Conservation (phyloP, 805 yeast species). For the Ogataea angusta region DNA sequence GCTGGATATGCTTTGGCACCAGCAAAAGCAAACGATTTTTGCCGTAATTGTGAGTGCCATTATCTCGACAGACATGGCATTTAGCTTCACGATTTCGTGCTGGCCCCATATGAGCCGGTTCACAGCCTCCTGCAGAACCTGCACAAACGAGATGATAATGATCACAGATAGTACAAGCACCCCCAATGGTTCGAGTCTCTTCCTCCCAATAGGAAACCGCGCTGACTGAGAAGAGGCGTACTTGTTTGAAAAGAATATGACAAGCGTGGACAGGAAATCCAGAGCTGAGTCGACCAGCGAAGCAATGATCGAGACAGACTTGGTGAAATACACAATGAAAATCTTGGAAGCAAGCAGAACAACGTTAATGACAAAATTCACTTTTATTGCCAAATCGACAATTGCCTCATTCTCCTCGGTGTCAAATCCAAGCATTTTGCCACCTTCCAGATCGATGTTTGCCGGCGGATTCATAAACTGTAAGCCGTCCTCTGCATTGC, state of each 20-base stretch:
- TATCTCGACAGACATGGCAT: conserved; percentile 48
- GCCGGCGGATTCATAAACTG: conserved; percentile 47
- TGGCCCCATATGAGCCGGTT: conserved; percentile 39
- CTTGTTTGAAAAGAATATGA: conserved; percentile 60
- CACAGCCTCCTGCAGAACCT: conserved; percentile 65
- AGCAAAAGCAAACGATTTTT: conserved; percentile 58
- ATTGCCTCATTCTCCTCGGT: conserved; percentile 38
- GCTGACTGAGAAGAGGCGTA: conserved; percentile 37
- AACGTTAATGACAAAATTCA: conserved; percentile 60
- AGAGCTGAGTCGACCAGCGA: conserved; percentile 74
- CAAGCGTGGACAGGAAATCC: conserved; percentile 71
- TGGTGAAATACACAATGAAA: conserved; percentile 58
- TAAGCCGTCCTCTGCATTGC: conserved; percentile 17
- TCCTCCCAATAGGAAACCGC: conserved; percentile 66
- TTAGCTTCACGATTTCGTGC: conserved; percentile 45
- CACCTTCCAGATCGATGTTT: conserved; percentile 55
- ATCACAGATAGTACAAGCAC: conserved; percentile 69
- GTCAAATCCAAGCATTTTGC: conserved; percentile 49
- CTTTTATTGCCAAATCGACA: conserved; percentile 58
- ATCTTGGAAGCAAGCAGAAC: conserved; percentile 58
- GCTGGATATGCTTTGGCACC: conserved; percentile 60
- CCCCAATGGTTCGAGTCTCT: conserved; percentile 75
- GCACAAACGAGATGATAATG: conserved; percentile 67
- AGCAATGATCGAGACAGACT: conserved; percentile 73
- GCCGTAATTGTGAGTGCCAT: conserved; percentile 62